phyloP scores from a whole-genome alignment of 1,139 yeast species.

The Nakaseomyces sp. region DNA sequence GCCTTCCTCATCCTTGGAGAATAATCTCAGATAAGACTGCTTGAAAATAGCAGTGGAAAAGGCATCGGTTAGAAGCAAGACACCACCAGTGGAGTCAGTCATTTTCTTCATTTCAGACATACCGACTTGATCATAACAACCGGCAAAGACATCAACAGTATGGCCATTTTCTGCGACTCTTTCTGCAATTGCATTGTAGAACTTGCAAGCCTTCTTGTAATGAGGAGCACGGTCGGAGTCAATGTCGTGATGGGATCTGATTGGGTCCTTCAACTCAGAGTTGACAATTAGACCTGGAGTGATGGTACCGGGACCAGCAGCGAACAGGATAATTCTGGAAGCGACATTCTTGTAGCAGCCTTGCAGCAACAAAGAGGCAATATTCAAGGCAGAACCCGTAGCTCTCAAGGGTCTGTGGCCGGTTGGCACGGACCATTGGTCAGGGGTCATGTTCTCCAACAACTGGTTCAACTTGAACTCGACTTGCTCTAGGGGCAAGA shows the following conservation, averaged over 20 bases:
- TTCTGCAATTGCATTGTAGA: constrained; percentile 69
- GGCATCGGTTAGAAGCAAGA: constrained; percentile 82
- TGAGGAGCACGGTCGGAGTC: constrained; percentile 87
- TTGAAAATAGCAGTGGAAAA: constrained; percentile 95
- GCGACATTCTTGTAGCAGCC: constrained; percentile 82
- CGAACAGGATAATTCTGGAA: constrained; percentile 80
- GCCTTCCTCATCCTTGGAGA: constrained; percentile 80
- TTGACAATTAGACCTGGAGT: constrained; percentile 95
- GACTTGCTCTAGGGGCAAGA: constrained; percentile 76
- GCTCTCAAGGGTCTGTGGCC: constrained; percentile 91
- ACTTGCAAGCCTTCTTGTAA: constrained; percentile 82
- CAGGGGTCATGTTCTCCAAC: constrained; percentile 69
- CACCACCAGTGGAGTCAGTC: constrained; percentile 90
- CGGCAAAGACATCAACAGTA: constrained; percentile 88
- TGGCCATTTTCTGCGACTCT: constrained; percentile 74
- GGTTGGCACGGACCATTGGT: constrained; percentile 88
- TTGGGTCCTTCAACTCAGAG: constrained; percentile 85
- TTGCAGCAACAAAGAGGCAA: constrained; percentile 77
- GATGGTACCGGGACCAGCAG: constrained; percentile 94
- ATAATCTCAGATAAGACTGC: constrained; percentile 82
- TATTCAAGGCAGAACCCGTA: constrained; percentile 85
- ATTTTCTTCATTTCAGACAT: constrained; percentile 91
- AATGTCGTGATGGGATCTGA: constrained; percentile 93
- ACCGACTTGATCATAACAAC: constrained; percentile 97
- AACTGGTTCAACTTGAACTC: constrained; percentile 80